phyloP scores from a whole-genome alignment of 108 stramenopile species.

The Epithemia pelagica region DNA sequence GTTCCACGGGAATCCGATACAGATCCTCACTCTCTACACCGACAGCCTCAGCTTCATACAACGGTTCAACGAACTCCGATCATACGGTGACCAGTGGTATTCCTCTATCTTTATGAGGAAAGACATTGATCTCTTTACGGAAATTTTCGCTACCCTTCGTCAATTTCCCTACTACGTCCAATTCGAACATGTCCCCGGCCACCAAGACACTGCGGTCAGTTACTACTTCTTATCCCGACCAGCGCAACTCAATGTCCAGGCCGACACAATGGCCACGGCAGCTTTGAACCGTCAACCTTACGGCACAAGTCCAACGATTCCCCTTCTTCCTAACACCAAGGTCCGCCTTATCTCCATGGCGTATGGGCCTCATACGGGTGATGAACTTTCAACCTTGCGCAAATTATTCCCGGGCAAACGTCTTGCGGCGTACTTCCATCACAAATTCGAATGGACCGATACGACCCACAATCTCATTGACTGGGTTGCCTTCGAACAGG shows the following conservation, averaged over 20 bases:
- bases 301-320: neutral
- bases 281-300: neutral
- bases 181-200: neutral
- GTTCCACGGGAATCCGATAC: neutral
- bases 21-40: neutral
- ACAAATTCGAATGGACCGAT: too few species aligned
- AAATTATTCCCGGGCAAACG: neutral
- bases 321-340: neutral
- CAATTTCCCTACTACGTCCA: neutral
- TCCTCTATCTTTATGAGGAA: neutral
- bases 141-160: neutral
- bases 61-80: neutral
- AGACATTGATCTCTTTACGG: neutral
- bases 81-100: neutral
- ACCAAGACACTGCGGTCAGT: neutral
- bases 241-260: constrained; percentile 6
- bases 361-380: neutral
- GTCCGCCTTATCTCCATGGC: neutral
- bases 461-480: too few species aligned
- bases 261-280: constrained; percentile 2
- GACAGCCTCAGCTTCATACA: neutral
- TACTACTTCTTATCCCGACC: neutral
- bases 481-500: neutral
- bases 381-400: neutral
- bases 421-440: neutral